Base-by-base conservation (phyloP, 768 basidiomycete genomes). In the Termitomyces heimii region DNA sequence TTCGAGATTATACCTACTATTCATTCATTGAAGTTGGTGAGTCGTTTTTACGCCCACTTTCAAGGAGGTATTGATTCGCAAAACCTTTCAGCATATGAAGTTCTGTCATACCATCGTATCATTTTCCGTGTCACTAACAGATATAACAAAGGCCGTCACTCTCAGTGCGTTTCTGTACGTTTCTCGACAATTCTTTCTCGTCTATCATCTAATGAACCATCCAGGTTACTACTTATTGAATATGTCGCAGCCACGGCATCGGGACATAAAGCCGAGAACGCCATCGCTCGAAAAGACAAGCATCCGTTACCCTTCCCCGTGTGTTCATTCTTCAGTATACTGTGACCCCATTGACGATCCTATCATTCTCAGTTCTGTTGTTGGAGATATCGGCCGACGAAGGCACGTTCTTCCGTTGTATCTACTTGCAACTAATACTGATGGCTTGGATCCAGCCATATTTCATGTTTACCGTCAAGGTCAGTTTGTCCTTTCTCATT, bases 401-500 rank as follows among this genome's bases (percentile, higher is more conserved):
- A 92, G 75, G 86, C 83, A 57, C 28, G 60, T 55, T 24, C 18
- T 20, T 13, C n/a, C n/a, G 12, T 12, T 39, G 39, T 20, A 4
- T 53, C 31, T 39, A 39, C 9, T 10, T 14, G n/a, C 12, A 16
- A 45, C 24, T 43, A 43, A 43, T 7, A 32, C 37, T 53, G 9
- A 45, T 54, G 51, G 3, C 42, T 29, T 43, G 63, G 56, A 44
- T 2, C 63, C 12, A 89, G 83, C 77, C 87, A 2, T 93, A 95
- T 71, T 96, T 96, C 68, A 90, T 95, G 84, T 87, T 92, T 65
- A 86, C 90, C 10, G 71, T 92, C 67, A 92, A 92, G 76, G 92
- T 87, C 7, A 10, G 35, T 7, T 39, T 8, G 2, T 18, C 1
- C 24, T 20, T 26, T 10, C 71, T 28, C 13, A 20, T 13, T 26